These are phyloP conservation scores for Fonsecaea monophora DNA, from an alignment of 2,329 filamentous ascomycete genomes.

Conservation along the genomic window DNA sequence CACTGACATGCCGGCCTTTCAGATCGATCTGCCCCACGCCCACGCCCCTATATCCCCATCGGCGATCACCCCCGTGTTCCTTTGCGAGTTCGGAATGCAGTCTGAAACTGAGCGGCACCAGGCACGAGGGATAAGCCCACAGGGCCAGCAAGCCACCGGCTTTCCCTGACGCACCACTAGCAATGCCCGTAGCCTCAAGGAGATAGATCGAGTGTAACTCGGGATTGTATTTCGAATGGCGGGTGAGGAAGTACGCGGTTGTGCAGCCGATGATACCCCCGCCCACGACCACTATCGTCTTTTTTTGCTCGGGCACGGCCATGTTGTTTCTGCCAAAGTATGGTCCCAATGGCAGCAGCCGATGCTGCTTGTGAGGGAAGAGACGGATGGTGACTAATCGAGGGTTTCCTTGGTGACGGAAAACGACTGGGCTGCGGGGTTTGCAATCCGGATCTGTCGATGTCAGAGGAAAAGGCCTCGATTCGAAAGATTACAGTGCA, in stretches of 20 bases:
- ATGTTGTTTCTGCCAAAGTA: not conserved
- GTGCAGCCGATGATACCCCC: conserved; percentile 93
- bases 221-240: conserved; percentile 80
- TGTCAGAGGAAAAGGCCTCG: not conserved
- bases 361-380: not conserved
- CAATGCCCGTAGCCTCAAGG: conserved; percentile 83
- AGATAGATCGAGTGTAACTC: conserved; percentile 79
- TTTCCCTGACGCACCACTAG: conserved; percentile 92
- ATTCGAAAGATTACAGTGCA: not conserved
- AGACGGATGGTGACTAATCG: not conserved
- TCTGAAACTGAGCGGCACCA: conserved; percentile 84
- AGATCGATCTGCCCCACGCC: conserved; percentile 73
- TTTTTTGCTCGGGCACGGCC: conserved; percentile 29
- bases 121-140: conserved; percentile 86
- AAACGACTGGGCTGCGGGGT: not conserved
- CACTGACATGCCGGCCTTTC: conserved; percentile 47
- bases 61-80: conserved; percentile 76
- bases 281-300: conserved; percentile 57
- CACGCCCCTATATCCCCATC: conserved; percentile 86
- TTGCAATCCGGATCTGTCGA: not conserved
- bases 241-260: conserved; percentile 88
- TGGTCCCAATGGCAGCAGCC: not conserved
- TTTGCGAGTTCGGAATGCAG: conserved; percentile 84
- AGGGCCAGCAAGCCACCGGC: conserved; percentile 87
- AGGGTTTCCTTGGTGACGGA: not conserved